Conservation (phyloP, 129 eudicot genomes). For the Helianthus annuus region DNA sequence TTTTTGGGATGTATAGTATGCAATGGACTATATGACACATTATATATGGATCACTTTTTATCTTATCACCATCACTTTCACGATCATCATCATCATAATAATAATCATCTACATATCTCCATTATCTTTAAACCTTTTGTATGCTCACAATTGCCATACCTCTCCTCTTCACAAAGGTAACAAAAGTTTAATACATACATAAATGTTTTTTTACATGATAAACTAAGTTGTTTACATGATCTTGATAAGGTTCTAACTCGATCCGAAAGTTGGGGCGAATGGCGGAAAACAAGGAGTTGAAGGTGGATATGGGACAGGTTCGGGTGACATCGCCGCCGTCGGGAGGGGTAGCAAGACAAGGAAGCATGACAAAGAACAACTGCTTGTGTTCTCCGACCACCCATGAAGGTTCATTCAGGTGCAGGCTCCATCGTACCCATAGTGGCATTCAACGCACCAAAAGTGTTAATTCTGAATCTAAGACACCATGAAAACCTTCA, state of each 20-base stretch:
- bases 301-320: conserved; percentile 45
- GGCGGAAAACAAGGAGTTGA: conserved; percentile 40
- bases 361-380: conserved; percentile 49
- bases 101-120: conserved; percentile 26
- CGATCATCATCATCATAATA: no score
- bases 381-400: conserved; percentile 92
- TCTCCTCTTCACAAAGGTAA: conserved; percentile 23
- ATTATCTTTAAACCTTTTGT: conserved; percentile 5
- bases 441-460: conserved; percentile 55
- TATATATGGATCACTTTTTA: conserved; percentile 25
- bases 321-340: conserved; percentile 36
- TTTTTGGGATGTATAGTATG: neutral
- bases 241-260: neutral
- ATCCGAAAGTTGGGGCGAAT: neutral
- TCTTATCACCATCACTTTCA: conserved; percentile 21
- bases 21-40: conserved; percentile 23
- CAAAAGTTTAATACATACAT: neutral
- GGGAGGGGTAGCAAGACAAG: conserved; percentile 60
- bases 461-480: conserved; percentile 48
- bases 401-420: conserved; percentile 79
- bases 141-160: neutral
- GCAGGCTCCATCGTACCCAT: conserved; percentile 75
- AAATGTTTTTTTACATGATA: no score
- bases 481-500: conserved; percentile 27
- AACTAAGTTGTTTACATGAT: neutral